phyloP scores from a whole-genome alignment of 805 yeast species.

The Ogataea haglerorum region DNA sequence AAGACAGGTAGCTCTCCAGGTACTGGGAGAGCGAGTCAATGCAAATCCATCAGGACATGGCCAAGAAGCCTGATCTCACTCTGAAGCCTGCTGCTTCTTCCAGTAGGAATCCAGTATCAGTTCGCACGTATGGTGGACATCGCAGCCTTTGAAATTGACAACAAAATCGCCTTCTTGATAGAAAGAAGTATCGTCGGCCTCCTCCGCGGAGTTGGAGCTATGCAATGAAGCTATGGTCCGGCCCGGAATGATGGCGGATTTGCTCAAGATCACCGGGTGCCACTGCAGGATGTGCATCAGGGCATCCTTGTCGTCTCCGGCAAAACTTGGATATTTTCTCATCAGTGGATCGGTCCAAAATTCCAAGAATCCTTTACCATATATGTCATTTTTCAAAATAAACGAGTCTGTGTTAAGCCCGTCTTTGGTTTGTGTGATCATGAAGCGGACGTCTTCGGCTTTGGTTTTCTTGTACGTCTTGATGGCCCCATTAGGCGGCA shows the following conservation, averaged over 20 bases:
- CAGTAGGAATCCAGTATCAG: conserved; percentile 40
- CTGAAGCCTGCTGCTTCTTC: conserved; percentile 22
- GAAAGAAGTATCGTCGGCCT: conserved; percentile 45
- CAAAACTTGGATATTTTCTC: conserved; percentile 62
- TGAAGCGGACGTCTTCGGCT: conserved; percentile 52
- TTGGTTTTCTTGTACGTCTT: conserved; percentile 62
- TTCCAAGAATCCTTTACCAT: conserved; percentile 70
- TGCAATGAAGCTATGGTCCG: conserved; percentile 51
- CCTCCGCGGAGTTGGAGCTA: conserved; percentile 27
- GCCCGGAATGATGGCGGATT: conserved; percentile 68
- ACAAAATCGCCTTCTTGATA: conserved; percentile 68
- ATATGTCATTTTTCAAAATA: conserved; percentile 61
- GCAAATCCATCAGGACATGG: background rate
- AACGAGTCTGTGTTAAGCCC: conserved; percentile 70
- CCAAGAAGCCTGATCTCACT: background rate
- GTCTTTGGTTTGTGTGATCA: conserved; percentile 66
- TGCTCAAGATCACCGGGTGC: conserved; percentile 82
- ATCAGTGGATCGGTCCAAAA: conserved; percentile 73
- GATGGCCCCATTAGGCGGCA: conserved; percentile 64
- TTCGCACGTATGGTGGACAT: conserved; percentile 49
- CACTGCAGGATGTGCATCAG: conserved; percentile 87
- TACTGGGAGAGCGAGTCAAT: conserved; percentile 52
- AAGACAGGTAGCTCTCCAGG: conserved; percentile 73
- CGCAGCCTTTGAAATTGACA: conserved; percentile 59
- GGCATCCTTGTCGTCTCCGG: conserved; percentile 59